Percentiles rank a stretch among this genome's conserved stretches.
Conservation (phyloP, 208 protist genomes). For the Crithidia bombi region DNA sequence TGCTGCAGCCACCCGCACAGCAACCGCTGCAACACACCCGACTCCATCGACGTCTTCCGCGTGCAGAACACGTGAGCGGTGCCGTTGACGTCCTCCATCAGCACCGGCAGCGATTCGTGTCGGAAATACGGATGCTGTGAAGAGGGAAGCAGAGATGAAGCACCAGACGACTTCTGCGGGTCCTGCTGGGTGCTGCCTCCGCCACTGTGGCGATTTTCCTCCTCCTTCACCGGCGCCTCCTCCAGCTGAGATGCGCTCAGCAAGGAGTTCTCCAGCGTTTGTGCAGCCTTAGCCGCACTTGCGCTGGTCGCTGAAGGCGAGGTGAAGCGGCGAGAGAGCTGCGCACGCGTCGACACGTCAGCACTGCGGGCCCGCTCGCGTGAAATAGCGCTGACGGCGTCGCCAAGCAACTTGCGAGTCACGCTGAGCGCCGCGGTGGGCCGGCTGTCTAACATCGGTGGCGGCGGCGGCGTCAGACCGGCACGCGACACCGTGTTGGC, state of each 20-base stretch:
- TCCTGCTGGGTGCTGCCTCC: neutral
- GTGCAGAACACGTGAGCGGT: slow-evolving; percentile 45
- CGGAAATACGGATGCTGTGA: slow-evolving; percentile 24
- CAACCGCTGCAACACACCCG: slow-evolving; percentile 21
- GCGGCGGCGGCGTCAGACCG: slow-evolving; percentile 7
- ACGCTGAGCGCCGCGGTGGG: slow-evolving; percentile 21
- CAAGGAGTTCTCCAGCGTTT: neutral
- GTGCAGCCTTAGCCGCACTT: neutral
- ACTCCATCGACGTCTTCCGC: slow-evolving; percentile 13
- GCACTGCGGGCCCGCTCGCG: slow-evolving; percentile 21
- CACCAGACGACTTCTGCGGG: neutral
- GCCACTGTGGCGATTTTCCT: too few relatives aligned
- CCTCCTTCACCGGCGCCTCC: neutral
- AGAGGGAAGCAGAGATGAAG: neutral
- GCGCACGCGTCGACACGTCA: neutral
- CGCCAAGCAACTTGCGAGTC: slow-evolving; percentile 26
- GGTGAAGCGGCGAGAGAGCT: slow-evolving; percentile 10
- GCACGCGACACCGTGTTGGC: slow-evolving; percentile 10
- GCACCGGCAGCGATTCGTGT: slow-evolving; percentile 24
- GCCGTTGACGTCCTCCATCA: slow-evolving; percentile 47
- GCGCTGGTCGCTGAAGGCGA: neutral
- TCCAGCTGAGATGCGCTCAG: neutral
- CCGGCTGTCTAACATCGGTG: slow-evolving; percentile 17
- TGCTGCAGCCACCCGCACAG: slow-evolving; percentile 41
- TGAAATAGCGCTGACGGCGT: slow-evolving; percentile 30